phyloP scores from a whole-genome alignment of 345 rosid species.

The Populus davidiana region DNA sequence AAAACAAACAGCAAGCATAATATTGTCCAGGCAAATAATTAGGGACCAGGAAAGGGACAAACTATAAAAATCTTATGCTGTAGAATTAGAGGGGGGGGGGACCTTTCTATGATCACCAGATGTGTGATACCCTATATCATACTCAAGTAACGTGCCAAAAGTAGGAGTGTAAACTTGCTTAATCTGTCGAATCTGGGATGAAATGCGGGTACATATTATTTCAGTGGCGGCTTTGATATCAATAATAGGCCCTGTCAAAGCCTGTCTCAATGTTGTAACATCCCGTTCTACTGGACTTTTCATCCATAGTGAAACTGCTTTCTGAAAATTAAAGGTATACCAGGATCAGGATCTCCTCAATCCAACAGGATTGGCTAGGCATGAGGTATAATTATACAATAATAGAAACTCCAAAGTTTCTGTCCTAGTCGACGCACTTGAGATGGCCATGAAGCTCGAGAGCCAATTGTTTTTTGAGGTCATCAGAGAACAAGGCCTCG shows the following conservation, averaged over 20 bases:
- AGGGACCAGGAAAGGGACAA: not conserved
- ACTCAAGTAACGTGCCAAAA: constrained; percentile 33
- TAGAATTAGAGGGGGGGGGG: not conserved
- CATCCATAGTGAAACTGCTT: constrained; percentile 60
- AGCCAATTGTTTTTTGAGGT: constrained; percentile 46
- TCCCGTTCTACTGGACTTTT: constrained; percentile 48
- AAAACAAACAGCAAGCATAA: not conserved
- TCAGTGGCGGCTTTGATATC: constrained; percentile 49
- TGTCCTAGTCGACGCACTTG: constrained; percentile 15
- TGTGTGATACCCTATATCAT: constrained; percentile 47
- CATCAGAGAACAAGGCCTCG: constrained; percentile 44
- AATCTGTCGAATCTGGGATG: constrained; percentile 52
- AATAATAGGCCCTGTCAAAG: constrained; percentile 43
- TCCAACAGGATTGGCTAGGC: not conserved
- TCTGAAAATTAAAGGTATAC: constrained; percentile 24
- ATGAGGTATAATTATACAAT: too few species aligned
- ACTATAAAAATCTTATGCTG: not conserved
- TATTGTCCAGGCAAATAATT: not conserved
- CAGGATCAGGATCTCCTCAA: not conserved
- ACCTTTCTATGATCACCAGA: constrained; percentile 56
- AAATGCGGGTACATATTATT: constrained; percentile 51
- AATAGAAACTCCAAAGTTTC: not conserved
- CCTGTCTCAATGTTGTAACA: constrained; percentile 36
- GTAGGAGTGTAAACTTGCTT: constrained; percentile 43
- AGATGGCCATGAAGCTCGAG: constrained; percentile 61